These are phyloP conservation scores for Cystobasidium pallidum DNA, from an alignment of 1,284 basidiomycete genomes.

Conservation along the genomic window DNA sequence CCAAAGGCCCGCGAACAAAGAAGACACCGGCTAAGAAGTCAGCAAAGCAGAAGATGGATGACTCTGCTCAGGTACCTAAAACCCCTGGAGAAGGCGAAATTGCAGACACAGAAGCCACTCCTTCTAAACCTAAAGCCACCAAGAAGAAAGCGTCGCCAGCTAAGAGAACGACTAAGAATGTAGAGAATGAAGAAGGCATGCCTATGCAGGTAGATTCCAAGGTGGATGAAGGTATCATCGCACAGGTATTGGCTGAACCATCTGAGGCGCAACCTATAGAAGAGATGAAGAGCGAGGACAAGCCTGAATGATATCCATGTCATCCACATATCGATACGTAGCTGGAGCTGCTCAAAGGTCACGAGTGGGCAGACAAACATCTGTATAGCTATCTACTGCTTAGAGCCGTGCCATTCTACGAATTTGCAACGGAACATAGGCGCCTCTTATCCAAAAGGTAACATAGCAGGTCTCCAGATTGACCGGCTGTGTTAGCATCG, in stretches of 20 bases:
- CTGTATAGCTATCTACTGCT: too few relatives aligned
- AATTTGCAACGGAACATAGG: too few relatives aligned
- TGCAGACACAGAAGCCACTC: conserved; percentile 26
- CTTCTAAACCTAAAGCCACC: conserved; percentile 13
- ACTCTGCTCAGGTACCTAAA: background rate
- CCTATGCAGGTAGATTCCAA: conserved; percentile 10
- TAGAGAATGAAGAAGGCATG: conserved; percentile 1
- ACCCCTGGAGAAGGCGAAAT: conserved; percentile 22
- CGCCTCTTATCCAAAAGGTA: too few relatives aligned
- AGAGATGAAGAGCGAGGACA: conserved; percentile 26
- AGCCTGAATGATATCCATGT: background rate
- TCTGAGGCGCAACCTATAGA: conserved; percentile 35
- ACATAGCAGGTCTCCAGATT: too few relatives aligned
- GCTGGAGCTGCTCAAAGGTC: too few relatives aligned
- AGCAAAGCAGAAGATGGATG: conserved; percentile 5
- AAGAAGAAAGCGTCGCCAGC: conserved; percentile 6
- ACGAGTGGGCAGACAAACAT: too few relatives aligned
- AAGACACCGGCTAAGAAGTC: conserved; percentile 49
- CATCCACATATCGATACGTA: too few relatives aligned
- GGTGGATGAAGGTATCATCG: background rate
- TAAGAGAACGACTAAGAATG: background rate
- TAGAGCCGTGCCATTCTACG: too few relatives aligned
- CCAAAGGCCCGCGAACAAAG: conserved; percentile 51
- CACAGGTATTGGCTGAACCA: conserved; percentile 25
- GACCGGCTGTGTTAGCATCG: too few relatives aligned